Evolutionary conservation across 305 asterid genomes (phyloP).

Genomic region (Euphrasia arctica): DNA sequence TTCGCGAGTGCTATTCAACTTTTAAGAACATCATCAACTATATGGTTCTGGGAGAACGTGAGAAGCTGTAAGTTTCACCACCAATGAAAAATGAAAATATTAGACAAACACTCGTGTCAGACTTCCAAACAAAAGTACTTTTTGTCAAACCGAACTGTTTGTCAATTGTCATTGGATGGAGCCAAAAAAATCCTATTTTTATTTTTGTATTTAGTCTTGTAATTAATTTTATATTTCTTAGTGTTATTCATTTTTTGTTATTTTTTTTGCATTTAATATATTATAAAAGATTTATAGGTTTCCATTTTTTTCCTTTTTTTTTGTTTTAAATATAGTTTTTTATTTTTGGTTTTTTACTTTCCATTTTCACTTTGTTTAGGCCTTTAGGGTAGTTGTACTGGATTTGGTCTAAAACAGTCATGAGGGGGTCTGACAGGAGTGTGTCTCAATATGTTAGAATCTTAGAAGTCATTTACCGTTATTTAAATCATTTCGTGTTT

Average conservation of each 20-base stretch:
- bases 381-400: neutral
- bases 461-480: conserved; percentile 1
- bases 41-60: conserved; percentile 79
- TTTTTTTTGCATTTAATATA: too few species aligned
- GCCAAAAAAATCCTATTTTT: too few species aligned
- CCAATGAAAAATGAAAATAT: conserved; percentile 12
- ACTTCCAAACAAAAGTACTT: too few species aligned
- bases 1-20: conserved; percentile 91
- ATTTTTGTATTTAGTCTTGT: too few species aligned
- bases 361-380: neutral
- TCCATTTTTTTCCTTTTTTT: too few species aligned
- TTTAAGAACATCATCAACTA: conserved; percentile 72
- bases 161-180: too few species aligned
- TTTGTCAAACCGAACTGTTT: too few species aligned
- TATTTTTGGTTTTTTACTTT: neutral
- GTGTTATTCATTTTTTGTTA: too few species aligned
- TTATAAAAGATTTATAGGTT: too few species aligned
- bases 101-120: neutral
- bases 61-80: conserved; percentile 58
- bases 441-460: neutral
- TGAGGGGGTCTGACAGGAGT: neutral
- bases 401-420: neutral
- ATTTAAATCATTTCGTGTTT: conserved; percentile 20
- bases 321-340: too few species aligned
- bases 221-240: too few species aligned